A percentile compares a stretch with the other conserved stretches of the same genome.
phyloP scores from a whole-genome alignment of 1,139 yeast species.

The Candida tropicalis region DNA sequence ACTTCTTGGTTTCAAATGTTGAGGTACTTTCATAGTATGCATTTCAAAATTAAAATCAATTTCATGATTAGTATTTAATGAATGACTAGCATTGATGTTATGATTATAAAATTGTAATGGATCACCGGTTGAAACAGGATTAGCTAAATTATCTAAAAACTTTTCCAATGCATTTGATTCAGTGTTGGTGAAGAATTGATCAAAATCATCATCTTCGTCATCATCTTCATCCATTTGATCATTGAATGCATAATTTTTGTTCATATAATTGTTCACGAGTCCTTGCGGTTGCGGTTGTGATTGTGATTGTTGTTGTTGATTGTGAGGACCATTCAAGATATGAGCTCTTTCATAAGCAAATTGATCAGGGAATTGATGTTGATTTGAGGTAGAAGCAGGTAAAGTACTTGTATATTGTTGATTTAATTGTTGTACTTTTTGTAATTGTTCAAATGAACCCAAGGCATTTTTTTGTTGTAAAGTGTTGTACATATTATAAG shows the following conservation, averaged over 20 bases:
- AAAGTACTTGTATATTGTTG: conserved; percentile 18
- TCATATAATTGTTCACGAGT: conserved; percentile 1
- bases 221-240: conserved; percentile 13
- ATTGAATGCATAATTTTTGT: conserved; percentile 2
- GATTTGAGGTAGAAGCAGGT: conserved; percentile 8
- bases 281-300: conserved; percentile 13
- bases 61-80: conserved; percentile 11
- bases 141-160: conserved; percentile 48
- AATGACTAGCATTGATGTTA: neutral
- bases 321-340: conserved; percentile 13
- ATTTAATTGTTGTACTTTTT: conserved; percentile 40
- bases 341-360: conserved; percentile 17
- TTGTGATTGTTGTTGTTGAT: conserved; percentile 10
- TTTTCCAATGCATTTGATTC: conserved; percentile 49
- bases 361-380: conserved; percentile 14
- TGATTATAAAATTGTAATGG: conserved; percentile 38
- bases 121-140: conserved; percentile 25
- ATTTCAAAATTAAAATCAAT: conserved; percentile 29
- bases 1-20: conserved; percentile 9
- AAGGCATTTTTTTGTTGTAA: conserved; percentile 44
- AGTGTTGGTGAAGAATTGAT: conserved; percentile 47
- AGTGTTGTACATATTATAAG: conserved; percentile 43
- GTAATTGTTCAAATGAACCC: conserved; percentile 40
- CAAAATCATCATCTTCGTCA: conserved; percentile 35
- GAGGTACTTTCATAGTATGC: conserved; percentile 33